These are phyloP conservation scores for Rhodosporidiobolus odoratus DNA, from an alignment of 768 basidiomycete genomes.

Conservation along the genomic window DNA sequence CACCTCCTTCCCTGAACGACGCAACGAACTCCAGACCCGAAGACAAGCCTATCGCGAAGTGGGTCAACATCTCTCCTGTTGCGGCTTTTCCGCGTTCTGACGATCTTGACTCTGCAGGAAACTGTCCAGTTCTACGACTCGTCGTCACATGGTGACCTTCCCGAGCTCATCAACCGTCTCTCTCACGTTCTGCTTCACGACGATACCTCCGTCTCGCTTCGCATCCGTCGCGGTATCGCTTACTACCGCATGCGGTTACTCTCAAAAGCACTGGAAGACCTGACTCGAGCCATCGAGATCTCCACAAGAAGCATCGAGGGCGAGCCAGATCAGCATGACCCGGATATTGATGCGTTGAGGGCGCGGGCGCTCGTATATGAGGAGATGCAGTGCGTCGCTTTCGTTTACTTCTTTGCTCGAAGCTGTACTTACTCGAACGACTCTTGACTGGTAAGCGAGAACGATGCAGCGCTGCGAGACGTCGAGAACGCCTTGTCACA, in stretches of 20 bases:
- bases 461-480: neutral
- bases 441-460: no score
- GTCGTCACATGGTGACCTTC: neutral
- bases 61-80: neutral
- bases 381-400: slow-evolving; percentile 25
- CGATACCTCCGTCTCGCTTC: slow-evolving; percentile 19
- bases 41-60: slow-evolving; percentile 15
- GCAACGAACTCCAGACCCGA: neutral
- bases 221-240: slow-evolving; percentile 15
- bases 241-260: slow-evolving; percentile 27
- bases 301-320: neutral
- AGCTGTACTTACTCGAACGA: neutral
- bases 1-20: slow-evolving; percentile 12
- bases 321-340: neutral
- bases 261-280: slow-evolving; percentile 7
- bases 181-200: slow-evolving; percentile 33
- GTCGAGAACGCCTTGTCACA: slow-evolving; percentile 4
- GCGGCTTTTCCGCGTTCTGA: neutral
- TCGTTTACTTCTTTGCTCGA: no score
- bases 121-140: slow-evolving; percentile 19
- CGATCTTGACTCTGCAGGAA: neutral
- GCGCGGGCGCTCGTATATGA: slow-evolving; percentile 21
- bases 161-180: slow-evolving; percentile 18
- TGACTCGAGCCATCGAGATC: slow-evolving; percentile 16
- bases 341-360: slow-evolving; percentile 33